Evolutionary conservation across 2,329 filamentous ascomycete species (phyloP).

Genomic region (Aureobasidium subglaciale): DNA sequence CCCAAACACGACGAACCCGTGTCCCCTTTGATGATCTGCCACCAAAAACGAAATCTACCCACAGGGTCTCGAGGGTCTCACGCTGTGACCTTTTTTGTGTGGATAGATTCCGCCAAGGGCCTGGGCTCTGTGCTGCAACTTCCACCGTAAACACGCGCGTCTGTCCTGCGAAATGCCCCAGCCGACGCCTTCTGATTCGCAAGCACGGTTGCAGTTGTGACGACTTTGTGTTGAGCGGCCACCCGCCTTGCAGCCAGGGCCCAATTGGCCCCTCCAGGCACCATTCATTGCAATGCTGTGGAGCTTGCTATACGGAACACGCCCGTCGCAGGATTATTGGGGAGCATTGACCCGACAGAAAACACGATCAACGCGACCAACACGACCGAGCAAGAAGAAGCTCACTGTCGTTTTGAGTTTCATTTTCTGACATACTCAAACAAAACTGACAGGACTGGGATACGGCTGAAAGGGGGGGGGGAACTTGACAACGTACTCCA

Average conservation of each 20-base stretch:
- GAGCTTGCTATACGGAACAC: not conserved
- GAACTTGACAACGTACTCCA: not conserved
- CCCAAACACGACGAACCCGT: not conserved
- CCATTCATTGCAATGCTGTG: no score
- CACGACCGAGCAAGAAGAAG: not conserved
- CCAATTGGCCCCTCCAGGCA: not conserved
- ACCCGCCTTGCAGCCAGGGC: not conserved
- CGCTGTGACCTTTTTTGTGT: no score
- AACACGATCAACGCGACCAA: not conserved
- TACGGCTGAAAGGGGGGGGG: not conserved
- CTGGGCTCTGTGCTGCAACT: not conserved
- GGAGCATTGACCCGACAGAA: not conserved
- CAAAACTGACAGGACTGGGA: not conserved
- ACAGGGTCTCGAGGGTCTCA: not conserved
- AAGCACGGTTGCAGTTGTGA: not conserved
- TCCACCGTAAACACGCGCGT: conserved; percentile 2
- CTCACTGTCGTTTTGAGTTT: not conserved
- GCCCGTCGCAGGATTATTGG: not conserved
- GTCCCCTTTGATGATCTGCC: not conserved
- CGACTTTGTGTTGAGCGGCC: not conserved
- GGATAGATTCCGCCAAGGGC: no score
- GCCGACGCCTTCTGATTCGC: not conserved
- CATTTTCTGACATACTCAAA: not conserved
- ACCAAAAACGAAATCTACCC: not conserved
- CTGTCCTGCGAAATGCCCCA: not conserved